Percentiles rank a stretch among this genome's conserved stretches.
These are phyloP conservation scores for Phytophthora cajani DNA, from an alignment of 352 stramenopile species.

Conservation along the genomic window DNA sequence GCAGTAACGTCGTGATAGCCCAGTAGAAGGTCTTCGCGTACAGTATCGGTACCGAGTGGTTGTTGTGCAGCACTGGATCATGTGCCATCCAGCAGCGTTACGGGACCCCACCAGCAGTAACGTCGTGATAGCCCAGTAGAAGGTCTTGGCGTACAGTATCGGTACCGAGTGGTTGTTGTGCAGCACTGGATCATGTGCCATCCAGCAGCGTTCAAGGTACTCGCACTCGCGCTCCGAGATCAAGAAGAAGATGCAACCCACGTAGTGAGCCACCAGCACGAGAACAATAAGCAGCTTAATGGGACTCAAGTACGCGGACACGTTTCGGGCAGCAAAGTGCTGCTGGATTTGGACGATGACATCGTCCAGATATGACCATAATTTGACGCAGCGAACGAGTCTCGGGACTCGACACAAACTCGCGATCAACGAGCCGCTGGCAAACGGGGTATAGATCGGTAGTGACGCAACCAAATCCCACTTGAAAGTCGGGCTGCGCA, in stretches of 20 bases:
- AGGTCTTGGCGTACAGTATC: constrained; percentile 64
- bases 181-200: constrained; percentile 65
- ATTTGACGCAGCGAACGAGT: constrained; percentile 40
- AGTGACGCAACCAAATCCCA: constrained; percentile 47
- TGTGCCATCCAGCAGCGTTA: constrained; percentile 62
- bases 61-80: constrained; percentile 63
- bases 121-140: constrained; percentile 77
- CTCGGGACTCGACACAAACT: constrained; percentile 57
- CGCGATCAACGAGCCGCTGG: constrained; percentile 38
- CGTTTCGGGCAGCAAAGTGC: constrained; percentile 39
- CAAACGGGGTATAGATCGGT: constrained; percentile 64
- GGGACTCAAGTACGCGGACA: constrained; percentile 62
- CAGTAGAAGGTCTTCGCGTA: constrained; percentile 76
- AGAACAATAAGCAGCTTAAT: constrained; percentile 63
- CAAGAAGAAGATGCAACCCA: constrained; percentile 68
- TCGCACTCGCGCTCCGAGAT: constrained; percentile 63
- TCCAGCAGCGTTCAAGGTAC: constrained; percentile 55
- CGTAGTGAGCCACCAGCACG: constrained; percentile 64
- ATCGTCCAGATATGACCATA: constrained; percentile 48
- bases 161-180: constrained; percentile 52
- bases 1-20: constrained; percentile 65
- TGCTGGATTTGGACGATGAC: constrained; percentile 47
- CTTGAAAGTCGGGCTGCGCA: constrained; percentile 35
- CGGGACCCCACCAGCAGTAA: constrained; percentile 63
- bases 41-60: constrained; percentile 50